These are phyloP conservation scores for Penicillium sp. DNA, from an alignment of 2,329 filamentous ascomycete genomes.

Conservation along the genomic window DNA sequence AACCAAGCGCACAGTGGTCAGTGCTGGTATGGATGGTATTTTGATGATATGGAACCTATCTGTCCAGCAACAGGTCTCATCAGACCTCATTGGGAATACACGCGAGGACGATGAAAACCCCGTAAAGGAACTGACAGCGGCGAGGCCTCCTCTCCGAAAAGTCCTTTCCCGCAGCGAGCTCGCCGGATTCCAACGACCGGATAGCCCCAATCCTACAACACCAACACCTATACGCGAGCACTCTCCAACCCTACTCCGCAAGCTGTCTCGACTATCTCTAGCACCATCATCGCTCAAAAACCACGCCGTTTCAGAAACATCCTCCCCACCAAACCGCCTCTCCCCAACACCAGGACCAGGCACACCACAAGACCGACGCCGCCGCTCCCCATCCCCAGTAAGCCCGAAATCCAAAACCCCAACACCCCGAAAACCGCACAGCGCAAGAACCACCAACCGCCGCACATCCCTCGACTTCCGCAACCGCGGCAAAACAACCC, in stretches of 20 bases:
- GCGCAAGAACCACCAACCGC: constrained; percentile 36
- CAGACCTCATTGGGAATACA: constrained; percentile 31
- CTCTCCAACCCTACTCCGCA: constrained; percentile 54
- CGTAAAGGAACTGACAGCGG: constrained; percentile 53
- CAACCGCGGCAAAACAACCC: constrained; percentile 44
- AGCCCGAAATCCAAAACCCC: constrained; percentile 34
- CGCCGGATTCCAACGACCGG: constrained; percentile 67
- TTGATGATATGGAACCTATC: constrained; percentile 72
- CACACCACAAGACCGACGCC: constrained; percentile 27
- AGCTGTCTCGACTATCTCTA: constrained; percentile 54
- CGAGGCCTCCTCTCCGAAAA: constrained; percentile 73
- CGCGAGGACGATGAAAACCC: constrained; percentile 43
- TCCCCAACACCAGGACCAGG: constrained; percentile 32
- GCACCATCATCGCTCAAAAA: constrained; percentile 38
- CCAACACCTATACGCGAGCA: constrained; percentile 46
- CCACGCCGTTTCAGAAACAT: constrained; percentile 31
- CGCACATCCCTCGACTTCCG: constrained; percentile 54
- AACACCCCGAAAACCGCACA: constrained; percentile 30
- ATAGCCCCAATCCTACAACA: constrained; percentile 45
- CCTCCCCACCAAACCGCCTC: constrained; percentile 35
- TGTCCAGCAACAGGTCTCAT: constrained; percentile 35
- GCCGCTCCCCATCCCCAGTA: constrained; percentile 43
- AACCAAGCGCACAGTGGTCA: constrained; percentile 56
- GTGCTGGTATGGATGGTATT: constrained; percentile 75
- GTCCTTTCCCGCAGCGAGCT: constrained; percentile 86